Evolutionary conservation across 139 green algal species (phyloP).

Genomic region (Ettlia oleoabundans): DNA sequence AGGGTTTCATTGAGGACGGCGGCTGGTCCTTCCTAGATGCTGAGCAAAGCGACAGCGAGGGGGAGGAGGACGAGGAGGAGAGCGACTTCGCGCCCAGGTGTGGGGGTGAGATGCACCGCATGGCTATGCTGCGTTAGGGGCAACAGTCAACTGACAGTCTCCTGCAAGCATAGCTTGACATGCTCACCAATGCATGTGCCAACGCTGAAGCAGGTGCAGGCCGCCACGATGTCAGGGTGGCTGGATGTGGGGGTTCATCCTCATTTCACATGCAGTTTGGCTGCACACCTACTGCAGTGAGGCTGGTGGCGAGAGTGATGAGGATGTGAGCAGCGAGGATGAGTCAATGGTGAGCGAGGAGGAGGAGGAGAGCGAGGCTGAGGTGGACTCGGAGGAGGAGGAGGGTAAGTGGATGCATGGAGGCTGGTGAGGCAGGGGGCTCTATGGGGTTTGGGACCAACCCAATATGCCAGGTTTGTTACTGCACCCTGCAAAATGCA

Average conservation of each 20-base stretch:
- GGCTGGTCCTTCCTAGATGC: conserved; percentile 98
- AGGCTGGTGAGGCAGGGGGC: not conserved
- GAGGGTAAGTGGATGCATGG: conserved; percentile 53
- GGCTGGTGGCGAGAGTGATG: conserved; percentile 63
- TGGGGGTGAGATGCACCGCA: not conserved
- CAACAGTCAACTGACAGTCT: too few species aligned
- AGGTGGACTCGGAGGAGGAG: conserved; percentile 71
- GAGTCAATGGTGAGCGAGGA: conserved; percentile 55
- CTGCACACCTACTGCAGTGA: conserved; percentile 31
- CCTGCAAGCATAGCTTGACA: not conserved
- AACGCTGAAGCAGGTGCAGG: not conserved
- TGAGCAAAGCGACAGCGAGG: conserved; percentile 82
- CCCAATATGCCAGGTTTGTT: too few species aligned
- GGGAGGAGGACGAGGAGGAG: conserved; percentile 75
- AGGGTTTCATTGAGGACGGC: conserved; percentile 89
- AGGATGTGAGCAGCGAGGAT: conserved; percentile 47
- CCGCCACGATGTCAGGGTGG: not conserved
- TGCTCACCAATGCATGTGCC: too few species aligned
- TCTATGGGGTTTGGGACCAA: too few species aligned
- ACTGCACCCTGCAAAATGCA: too few species aligned
- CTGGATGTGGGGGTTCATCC: not conserved
- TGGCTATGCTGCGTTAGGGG: too few species aligned
- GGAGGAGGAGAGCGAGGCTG: conserved; percentile 59
- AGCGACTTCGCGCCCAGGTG: conserved; percentile 71
- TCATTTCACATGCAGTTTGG: not conserved